Evolutionary conservation across 116 monocot species (phyloP).

Genomic region (Posidonia oceanica): DNA sequence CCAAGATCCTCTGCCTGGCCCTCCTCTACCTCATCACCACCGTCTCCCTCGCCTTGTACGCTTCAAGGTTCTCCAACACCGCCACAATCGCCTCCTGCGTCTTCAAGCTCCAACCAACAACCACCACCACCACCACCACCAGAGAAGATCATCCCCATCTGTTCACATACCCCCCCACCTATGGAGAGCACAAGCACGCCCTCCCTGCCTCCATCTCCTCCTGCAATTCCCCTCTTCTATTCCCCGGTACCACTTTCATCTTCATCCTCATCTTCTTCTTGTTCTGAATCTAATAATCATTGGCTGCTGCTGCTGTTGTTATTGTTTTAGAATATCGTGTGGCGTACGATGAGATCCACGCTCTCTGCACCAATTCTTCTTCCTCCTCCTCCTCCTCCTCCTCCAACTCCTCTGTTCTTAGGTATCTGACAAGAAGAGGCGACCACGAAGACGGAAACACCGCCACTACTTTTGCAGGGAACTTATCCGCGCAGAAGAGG

Average conservation of each 20-base stretch:
- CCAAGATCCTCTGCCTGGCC: constrained; percentile 70
- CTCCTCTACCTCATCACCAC: constrained; percentile 76
- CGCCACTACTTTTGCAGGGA: constrained; percentile 39
- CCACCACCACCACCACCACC: neutral
- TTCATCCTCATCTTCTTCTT: neutral
- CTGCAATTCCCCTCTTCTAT: constrained; percentile 49
- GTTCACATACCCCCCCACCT: constrained; percentile 54
- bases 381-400: neutral
- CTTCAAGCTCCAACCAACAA: constrained; percentile 10
- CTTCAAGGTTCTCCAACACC: constrained; percentile 29
- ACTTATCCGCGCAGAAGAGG: constrained; percentile 44
- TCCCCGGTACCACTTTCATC: constrained; percentile 33
- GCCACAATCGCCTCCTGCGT: constrained; percentile 14
- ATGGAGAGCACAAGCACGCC: constrained; percentile 87
- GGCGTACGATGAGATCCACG: constrained; percentile 40
- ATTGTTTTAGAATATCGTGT: constrained; percentile 26
- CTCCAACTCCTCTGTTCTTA: constrained; percentile 21
- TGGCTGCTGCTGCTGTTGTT: constrained; percentile 12
- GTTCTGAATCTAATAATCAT: neutral
- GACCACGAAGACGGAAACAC: neutral
- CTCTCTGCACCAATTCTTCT: constrained; percentile 15
- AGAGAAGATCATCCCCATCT: neutral
- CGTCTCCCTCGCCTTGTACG: constrained; percentile 49
- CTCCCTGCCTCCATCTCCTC: constrained; percentile 36
- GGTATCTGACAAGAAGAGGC: constrained; percentile 21